Evolutionary conservation across 2,329 filamentous ascomycete genomes (phyloP), one percentile per base, ranked within the genome.

Genomic region (Keithomyces neogunnii): DNA sequence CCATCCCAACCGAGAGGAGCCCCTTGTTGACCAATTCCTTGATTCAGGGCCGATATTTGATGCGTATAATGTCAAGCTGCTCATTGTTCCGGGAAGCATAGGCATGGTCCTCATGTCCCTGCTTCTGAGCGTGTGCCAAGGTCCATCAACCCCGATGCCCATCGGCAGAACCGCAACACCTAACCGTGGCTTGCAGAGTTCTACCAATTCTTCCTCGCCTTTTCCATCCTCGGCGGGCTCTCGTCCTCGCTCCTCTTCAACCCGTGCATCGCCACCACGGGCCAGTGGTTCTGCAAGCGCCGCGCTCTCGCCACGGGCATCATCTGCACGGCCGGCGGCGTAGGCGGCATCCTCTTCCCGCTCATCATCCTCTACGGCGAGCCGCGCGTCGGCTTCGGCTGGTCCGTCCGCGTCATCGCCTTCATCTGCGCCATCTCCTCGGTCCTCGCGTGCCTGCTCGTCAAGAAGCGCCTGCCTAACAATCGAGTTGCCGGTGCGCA

Each of bases 201-300:
- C 62, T 87, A 82, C 74, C 84, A 89, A 43, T 88, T 89, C 61
- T 77, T 89, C 61, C 67, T 90, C 30, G 76, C 80, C 3, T 86
- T 88, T 56, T 84, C 84, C 5, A 65, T 89, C 0, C 62, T 87
- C 1, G 80, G 79, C n/a, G 86, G 86, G 3, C 57, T 82, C 0
- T 83, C 82, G 1, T 80, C 81, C 0, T 84, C 82, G 1, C 70
- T 88, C 13, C 77, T 89, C 40, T 88, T 88, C 63, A 89, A 84
- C 0, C 84, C 86, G 0, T 77, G 81, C 9, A 69, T 89, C 38
- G 77, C 81, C 3, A 77, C 81, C 4, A 75, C 89, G 3, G 82
- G 82, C 0, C 86, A 89, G 59, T 89, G 77, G 69, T 89, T 89
- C 68, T 71, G 76, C 4, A 66, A 70, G 8, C 78, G 78, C 45